Evolutionary conservation across 2,329 filamentous ascomycete species (phyloP).

Genomic region (Xylariaceae sp.): DNA sequence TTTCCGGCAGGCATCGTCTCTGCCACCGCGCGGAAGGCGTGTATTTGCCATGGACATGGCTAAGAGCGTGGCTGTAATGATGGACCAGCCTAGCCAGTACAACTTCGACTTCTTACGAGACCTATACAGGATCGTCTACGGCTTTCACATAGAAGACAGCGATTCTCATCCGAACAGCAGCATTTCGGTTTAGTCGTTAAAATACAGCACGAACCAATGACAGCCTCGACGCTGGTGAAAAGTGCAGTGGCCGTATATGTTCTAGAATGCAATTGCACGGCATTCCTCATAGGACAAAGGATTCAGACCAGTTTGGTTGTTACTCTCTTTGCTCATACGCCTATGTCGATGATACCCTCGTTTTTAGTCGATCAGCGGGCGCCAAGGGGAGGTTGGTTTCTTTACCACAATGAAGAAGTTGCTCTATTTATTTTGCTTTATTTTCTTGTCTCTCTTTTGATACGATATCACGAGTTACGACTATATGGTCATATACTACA

Average conservation of each 20-base stretch:
- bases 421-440: neutral
- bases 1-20: slow-evolving; percentile 49
- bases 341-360: slow-evolving; percentile 16
- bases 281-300: neutral
- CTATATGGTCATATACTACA: neutral
- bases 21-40: slow-evolving; percentile 53
- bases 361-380: slow-evolving; percentile 11
- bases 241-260: neutral
- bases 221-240: neutral
- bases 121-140: slow-evolving; percentile 77
- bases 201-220: neutral
- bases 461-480: slow-evolving; percentile 8
- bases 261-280: neutral
- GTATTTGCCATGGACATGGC: slow-evolving; percentile 70
- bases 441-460: neutral
- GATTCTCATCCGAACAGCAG: slow-evolving; percentile 59
- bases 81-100: slow-evolving; percentile 63
- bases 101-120: slow-evolving; percentile 75
- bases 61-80: slow-evolving; percentile 72
- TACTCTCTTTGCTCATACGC: neutral
- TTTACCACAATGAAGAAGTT: slow-evolving; percentile 4
- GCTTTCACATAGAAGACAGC: slow-evolving; percentile 74
- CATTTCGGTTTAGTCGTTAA: slow-evolving; percentile 46
- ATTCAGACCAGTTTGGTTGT: neutral
- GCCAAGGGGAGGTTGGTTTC: slow-evolving; percentile 3